Evolutionary conservation across 164 flowering plant species (phyloP), one percentile per base, ranked within the genome.

Genomic region (Macadamia integrifolia): DNA sequence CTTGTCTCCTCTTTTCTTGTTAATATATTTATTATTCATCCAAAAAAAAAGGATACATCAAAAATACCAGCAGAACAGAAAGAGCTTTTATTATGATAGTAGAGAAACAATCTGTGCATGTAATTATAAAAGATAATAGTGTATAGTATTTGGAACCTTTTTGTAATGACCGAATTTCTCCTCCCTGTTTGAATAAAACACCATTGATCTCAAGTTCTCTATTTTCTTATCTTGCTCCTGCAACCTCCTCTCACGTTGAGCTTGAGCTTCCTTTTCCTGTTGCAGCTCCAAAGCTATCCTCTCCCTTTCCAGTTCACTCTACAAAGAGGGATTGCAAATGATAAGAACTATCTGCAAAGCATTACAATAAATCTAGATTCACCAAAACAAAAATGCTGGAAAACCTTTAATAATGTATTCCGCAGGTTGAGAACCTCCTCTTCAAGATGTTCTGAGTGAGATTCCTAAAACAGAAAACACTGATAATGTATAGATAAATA

Each of bases 251-350:
- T 95, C 98, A 23, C 88, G 80, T 72, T 88, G 86, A 55, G 85
- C 92, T 80, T 92, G 98, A 69, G 90, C 91, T 83, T 86, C 86
- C 82, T 90, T 95, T 82, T 90, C 97, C 78, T 88, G 96, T 79
- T 88, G 96, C 81, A 95, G 75, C 79, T 92, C 99, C 82, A 90
- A 76, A 71, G 97, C 83, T 63, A 94, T 94, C 29, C 98, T 80
- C 81, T 94, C 98, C 73, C 95, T 87, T 76, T 94, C 99, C 71
- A 94, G 52, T 72, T 92, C 99, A 81, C 90, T 88, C 99, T 95
- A 66, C 30, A 72, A 15, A 46, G 46, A 62, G 53, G 13, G 61
- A 29, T 55, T 14, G 32, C 42, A 71, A 70, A 9, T 46, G 23
- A 57, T 55, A 67, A 49, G 48, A 42, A 58, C 28, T 42, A 32